A percentile compares a stretch with the other conserved stretches of the same genome.
These are phyloP conservation scores for Syncephalastrum sp. DNA, from an alignment of 371 early-diverging fungal species.

Conservation along the genomic window DNA sequence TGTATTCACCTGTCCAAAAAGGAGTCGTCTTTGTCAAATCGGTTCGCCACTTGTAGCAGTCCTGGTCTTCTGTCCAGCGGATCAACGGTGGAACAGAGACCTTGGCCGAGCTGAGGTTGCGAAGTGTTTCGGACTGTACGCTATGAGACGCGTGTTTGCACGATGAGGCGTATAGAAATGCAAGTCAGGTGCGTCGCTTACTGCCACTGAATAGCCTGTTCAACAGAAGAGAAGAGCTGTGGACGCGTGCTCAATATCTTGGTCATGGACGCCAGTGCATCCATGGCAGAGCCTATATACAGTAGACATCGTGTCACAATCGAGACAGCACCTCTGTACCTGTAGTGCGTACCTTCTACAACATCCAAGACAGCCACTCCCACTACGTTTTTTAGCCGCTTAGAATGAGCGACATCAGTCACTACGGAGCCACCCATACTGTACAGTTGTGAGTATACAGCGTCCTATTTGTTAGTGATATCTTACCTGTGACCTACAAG, in stretches of 20 bases:
- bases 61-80: conserved; percentile 10
- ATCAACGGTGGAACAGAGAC: conserved; percentile 74
- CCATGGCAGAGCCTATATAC: conserved; percentile 68
- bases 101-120: conserved; percentile 69
- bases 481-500: conserved; percentile 80
- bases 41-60: conserved; percentile 63
- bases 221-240: conserved; percentile 49
- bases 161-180: neutral
- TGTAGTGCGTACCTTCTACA: conserved; percentile 72
- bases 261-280: conserved; percentile 70
- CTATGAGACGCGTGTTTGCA: conserved; percentile 20
- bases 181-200: conserved; percentile 5
- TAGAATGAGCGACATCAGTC: conserved; percentile 64
- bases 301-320: conserved; percentile 16
- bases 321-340: neutral
- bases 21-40: conserved; percentile 66
- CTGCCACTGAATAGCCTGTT: conserved; percentile 74
- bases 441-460: neutral
- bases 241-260: conserved; percentile 64
- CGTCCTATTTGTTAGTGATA: neutral
- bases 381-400: conserved; percentile 54
- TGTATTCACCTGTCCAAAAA: conserved; percentile 73
- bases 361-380: conserved; percentile 87
- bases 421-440: conserved; percentile 93
- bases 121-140: conserved; percentile 61